Evolutionary conservation across 208 protist species (phyloP).

Genomic region (Acanthamoeba castellanii): DNA sequence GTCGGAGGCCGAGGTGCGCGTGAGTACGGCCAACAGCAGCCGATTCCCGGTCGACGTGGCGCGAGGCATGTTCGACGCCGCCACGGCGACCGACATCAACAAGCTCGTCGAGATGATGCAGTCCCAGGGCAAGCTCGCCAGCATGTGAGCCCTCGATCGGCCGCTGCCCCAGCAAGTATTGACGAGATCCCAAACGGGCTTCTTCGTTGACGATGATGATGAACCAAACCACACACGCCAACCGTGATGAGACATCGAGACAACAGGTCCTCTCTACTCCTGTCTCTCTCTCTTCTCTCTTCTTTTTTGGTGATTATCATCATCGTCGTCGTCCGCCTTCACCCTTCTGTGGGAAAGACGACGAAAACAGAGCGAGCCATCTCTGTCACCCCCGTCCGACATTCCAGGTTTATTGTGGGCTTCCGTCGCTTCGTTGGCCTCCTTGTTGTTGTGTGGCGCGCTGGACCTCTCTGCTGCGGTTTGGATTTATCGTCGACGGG

Average conservation of each 20-base stretch:
- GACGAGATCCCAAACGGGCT: too few relatives aligned
- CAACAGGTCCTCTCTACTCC: too few relatives aligned
- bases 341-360: not conserved
- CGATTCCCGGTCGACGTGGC: constrained; percentile 19
- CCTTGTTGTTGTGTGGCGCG: too few relatives aligned
- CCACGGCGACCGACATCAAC: constrained; percentile 1
- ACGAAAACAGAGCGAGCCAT: not conserved
- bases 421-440: too few relatives aligned
- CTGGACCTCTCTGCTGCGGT: too few relatives aligned
- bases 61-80: constrained; percentile 9
- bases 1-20: constrained; percentile 28
- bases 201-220: too few relatives aligned
- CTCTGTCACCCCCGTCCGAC: too few relatives aligned
- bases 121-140: not conserved
- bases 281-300: too few relatives aligned
- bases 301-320: too few relatives aligned
- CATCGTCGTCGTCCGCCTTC: not conserved
- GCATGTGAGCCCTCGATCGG: not conserved
- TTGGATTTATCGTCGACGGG: not conserved
- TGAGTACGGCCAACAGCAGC: constrained; percentile 34
- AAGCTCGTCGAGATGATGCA: constrained; percentile 43
- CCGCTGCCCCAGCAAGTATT: too few relatives aligned
- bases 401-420: not conserved
- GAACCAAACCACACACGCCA: too few relatives aligned
- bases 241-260: too few relatives aligned